phyloP scores from a whole-genome alignment of 2,329 filamentous ascomycete species.

The Akanthomyces dipterigenus region DNA sequence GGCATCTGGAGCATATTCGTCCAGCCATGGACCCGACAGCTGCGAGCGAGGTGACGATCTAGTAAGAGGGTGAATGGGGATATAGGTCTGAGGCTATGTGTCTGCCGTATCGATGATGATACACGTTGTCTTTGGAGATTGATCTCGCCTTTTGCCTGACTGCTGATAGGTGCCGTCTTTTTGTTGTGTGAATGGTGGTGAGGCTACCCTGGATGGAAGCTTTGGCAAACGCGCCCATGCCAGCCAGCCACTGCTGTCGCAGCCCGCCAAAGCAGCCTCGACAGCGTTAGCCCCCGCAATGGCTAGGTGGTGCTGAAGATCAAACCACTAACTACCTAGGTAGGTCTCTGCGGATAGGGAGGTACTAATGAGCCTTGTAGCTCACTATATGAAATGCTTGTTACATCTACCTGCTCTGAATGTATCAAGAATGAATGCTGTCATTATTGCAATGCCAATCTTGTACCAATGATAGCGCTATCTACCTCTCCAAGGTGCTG shows the following conservation, averaged over 20 bases:
- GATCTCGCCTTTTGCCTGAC: neutral
- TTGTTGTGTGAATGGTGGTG: neutral
- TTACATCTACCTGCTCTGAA: neutral
- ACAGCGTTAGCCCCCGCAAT: neutral
- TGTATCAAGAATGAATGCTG: neutral
- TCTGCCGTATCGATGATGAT: neutral
- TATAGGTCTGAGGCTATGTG: neutral
- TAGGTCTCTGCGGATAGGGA: too few species aligned
- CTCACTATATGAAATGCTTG: neutral
- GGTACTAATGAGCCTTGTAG: neutral
- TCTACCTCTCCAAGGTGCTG: too few species aligned
- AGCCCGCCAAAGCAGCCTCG: neutral
- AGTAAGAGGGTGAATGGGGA: neutral
- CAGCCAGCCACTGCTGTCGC: neutral
- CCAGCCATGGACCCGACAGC: constrained; percentile 5
- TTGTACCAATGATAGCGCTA: too few species aligned
- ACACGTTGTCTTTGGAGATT: neutral
- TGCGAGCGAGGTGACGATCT: neutral
- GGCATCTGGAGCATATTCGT: constrained; percentile 3
- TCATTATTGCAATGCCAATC: neutral
- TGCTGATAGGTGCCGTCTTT: neutral
- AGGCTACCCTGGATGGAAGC: neutral
- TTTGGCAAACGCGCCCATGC: neutral
- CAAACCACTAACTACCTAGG: neutral
- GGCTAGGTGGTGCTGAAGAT: neutral